Conservation (phyloP, 495 filamentous ascomycete species). For the Penicillium cataractarum region DNA sequence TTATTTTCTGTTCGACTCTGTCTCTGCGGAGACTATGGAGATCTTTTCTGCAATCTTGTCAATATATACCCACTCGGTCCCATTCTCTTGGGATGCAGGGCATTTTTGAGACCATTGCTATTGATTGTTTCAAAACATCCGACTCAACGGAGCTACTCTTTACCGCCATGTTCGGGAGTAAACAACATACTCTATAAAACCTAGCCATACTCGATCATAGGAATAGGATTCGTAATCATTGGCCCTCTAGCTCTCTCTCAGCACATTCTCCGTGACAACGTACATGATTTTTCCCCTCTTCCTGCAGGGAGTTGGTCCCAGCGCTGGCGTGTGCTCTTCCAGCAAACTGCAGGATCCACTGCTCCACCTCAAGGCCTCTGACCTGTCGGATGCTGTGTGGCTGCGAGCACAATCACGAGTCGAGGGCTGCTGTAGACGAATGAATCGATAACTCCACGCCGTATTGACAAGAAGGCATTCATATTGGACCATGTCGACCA, state of each 20-base stretch:
- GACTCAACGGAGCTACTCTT: background rate
- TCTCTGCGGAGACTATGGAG: background rate
- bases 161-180: too few species aligned
- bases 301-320: slow-evolving; percentile 3
- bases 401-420: background rate
- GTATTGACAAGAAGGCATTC: background rate
- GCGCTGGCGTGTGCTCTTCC: slow-evolving; percentile 8
- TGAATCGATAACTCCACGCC: too few species aligned
- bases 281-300: slow-evolving; percentile 6
- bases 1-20: background rate
- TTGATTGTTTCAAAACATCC: background rate
- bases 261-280: background rate
- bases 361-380: slow-evolving; percentile 25
- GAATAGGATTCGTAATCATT: background rate
- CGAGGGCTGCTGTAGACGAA: background rate
- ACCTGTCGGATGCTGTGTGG: slow-evolving; percentile 6
- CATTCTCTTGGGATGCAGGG: background rate
- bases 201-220: background rate
- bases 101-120: background rate
- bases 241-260: background rate
- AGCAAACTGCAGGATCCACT: slow-evolving; percentile 40
- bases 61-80: background rate
- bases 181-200: too few species aligned
- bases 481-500: background rate
- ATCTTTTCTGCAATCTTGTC: background rate